Percentiles rank a stretch among this genome's conserved stretches.
Evolutionary conservation across 2,329 filamentous ascomycete genomes (phyloP).

Genomic region (Gyromitra esculenta): DNA sequence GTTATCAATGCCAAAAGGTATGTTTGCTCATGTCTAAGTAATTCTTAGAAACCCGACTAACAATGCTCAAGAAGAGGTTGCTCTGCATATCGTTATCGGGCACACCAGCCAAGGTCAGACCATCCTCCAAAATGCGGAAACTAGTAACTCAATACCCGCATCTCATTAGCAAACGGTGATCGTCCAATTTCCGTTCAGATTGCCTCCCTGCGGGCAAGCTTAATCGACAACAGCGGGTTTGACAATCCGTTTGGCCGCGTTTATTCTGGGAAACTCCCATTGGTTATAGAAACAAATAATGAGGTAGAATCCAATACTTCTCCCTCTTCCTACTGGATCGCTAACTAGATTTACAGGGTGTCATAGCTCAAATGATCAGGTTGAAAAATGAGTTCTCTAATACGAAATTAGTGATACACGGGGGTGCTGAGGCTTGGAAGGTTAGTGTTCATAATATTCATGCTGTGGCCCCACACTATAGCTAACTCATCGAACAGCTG

Average conservation of each 20-base stretch:
- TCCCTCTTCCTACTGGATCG: not conserved
- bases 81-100: slow-evolving; percentile 4
- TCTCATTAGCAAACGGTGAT: slow-evolving; percentile 7
- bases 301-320: not conserved
- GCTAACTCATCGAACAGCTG: not conserved
- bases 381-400: not conserved
- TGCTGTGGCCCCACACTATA: not conserved
- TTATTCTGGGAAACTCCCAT: slow-evolving; percentile 14
- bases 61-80: not conserved
- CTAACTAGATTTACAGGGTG: slow-evolving; percentile 3
- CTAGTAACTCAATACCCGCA: not conserved
- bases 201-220: slow-evolving; percentile 4
- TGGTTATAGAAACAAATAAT: slow-evolving; percentile 24
- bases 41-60: not conserved
- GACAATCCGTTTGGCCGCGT: slow-evolving; percentile 3
- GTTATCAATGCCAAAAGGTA: not conserved
- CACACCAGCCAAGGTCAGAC: slow-evolving; percentile 5
- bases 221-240: slow-evolving; percentile 11
- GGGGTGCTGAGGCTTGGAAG: slow-evolving; percentile 12
- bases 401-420: slow-evolving; percentile 19
- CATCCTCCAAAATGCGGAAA: not conserved
- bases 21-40: not conserved
- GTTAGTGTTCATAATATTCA: slow-evolving; percentile 1
- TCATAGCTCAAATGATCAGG: slow-evolving; percentile 16
- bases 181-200: slow-evolving; percentile 16